Percentiles rank a stretch among this genome's conserved stretches.
Evolutionary conservation across 352 stramenopile genomes (phyloP).

Genomic region (Pythium aphanidermatum): DNA sequence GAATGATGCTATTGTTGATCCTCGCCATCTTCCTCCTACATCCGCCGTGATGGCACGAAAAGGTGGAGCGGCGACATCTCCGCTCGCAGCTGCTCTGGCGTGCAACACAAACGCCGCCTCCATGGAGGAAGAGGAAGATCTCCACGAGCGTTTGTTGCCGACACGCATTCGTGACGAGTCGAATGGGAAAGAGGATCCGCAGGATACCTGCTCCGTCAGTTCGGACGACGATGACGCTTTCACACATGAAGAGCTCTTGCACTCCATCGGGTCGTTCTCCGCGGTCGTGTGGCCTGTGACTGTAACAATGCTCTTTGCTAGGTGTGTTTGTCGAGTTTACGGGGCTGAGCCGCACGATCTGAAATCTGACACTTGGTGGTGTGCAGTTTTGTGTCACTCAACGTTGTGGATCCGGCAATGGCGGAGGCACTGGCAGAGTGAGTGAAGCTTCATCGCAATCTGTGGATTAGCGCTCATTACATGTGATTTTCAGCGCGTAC

Average conservation of each 20-base stretch:
- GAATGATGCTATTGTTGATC: background rate
- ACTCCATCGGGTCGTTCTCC: conserved; percentile 83
- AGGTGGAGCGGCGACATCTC: conserved; percentile 3
- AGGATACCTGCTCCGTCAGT: conserved; percentile 7
- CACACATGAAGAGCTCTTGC: conserved; percentile 77
- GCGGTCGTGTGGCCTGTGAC: conserved; percentile 77
- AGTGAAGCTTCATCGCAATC: too few species aligned
- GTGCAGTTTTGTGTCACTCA: conserved; percentile 71
- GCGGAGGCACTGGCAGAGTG: conserved; percentile 70
- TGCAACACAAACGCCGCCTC: background rate
- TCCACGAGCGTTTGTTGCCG: conserved; percentile 11
- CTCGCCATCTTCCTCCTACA: background rate
- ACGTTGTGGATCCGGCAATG: conserved; percentile 72
- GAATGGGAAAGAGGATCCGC: background rate
- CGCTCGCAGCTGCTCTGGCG: conserved; percentile 14
- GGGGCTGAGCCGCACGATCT: background rate
- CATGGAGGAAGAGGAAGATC: conserved; percentile 4
- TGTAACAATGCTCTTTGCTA: conserved; percentile 76
- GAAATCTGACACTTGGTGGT: too few species aligned
- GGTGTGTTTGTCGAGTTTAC: conserved; percentile 19
- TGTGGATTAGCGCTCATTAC: too few species aligned
- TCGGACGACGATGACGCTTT: conserved; percentile 35
- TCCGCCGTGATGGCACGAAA: conserved; percentile 4
- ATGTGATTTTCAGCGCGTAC: conserved; percentile 46
- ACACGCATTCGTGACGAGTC: background rate